These are phyloP conservation scores for Botrytis medusae DNA, from an alignment of 2,329 filamentous ascomycete genomes.

Conservation along the genomic window DNA sequence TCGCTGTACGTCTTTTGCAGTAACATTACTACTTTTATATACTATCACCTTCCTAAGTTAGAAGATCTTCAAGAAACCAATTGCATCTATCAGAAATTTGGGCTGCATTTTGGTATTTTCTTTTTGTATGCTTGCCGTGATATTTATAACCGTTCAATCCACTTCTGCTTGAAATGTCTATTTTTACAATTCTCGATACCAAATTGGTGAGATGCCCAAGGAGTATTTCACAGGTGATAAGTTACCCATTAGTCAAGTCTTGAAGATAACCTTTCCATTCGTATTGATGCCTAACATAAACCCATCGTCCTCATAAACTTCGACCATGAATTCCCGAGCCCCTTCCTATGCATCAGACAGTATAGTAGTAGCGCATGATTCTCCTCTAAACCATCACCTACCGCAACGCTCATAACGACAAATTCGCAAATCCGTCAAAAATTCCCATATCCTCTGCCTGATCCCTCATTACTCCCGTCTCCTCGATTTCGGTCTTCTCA, in stretches of 20 bases:
- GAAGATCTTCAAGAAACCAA: not conserved
- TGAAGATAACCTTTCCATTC: not conserved
- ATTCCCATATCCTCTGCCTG: not conserved
- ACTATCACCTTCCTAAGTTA: accelerated
- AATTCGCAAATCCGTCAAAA: not conserved
- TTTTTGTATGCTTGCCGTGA: accelerated
- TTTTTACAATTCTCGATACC: not conserved
- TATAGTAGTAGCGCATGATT: no score
- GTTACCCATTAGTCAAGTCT: not conserved
- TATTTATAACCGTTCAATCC: accelerated
- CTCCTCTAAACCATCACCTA: not conserved
- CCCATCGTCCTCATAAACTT: not conserved
- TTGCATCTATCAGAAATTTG: not conserved
- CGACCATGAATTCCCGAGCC: not conserved
- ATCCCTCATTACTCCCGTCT: not conserved
- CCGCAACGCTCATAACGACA: not conserved
- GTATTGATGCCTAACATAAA: not conserved
- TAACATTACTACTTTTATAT: no score
- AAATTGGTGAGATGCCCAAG: no score
- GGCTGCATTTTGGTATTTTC: not conserved
- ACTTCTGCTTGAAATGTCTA: not conserved
- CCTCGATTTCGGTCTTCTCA: not conserved
- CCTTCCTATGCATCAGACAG: not conserved
- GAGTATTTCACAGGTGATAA: not conserved
- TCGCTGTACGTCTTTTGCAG: not conserved